These are phyloP conservation scores for Mortierella sp. DNA, from an alignment of 371 early-diverging fungal species.

Conservation along the genomic window DNA sequence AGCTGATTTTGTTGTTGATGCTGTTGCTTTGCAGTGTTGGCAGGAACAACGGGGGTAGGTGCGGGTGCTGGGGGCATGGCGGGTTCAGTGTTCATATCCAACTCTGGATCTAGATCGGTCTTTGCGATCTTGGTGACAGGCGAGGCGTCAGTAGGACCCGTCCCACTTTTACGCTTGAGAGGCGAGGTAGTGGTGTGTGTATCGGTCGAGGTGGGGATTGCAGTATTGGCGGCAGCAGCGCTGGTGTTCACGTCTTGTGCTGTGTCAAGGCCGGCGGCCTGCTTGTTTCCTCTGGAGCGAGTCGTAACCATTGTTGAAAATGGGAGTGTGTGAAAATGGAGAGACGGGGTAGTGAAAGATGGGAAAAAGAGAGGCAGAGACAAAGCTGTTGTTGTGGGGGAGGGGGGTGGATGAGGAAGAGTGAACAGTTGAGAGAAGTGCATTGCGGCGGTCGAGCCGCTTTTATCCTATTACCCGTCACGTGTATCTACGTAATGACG, in stretches of 20 bases:
- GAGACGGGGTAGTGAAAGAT: background rate
- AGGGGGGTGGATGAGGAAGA: background rate
- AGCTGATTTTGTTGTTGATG: background rate
- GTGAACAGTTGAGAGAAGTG: background rate
- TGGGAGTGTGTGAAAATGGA: background rate
- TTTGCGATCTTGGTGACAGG: constrained; percentile 10
- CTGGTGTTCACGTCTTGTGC: background rate
- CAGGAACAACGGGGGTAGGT: constrained; percentile 10
- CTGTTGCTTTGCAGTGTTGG: background rate
- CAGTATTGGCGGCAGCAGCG: background rate
- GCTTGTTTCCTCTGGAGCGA: constrained; percentile 26
- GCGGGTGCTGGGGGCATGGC: constrained; percentile 14
- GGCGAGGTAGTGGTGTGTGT: background rate
- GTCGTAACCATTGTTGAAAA: constrained; percentile 24
- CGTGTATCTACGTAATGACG: background rate
- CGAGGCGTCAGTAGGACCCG: background rate
- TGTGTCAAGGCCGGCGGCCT: background rate
- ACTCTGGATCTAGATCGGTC: constrained; percentile 2
- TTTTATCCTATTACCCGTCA: background rate
- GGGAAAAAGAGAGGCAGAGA: background rate
- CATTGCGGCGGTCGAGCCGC: background rate
- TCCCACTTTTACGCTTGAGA: constrained; percentile 26
- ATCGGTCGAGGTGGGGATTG: background rate
- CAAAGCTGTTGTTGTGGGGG: background rate
- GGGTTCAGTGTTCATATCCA: constrained; percentile 12